These are phyloP conservation scores for Trichoderma atrobrunneum DNA, from an alignment of 2,329 filamentous ascomycete genomes.

Conservation along the genomic window DNA sequence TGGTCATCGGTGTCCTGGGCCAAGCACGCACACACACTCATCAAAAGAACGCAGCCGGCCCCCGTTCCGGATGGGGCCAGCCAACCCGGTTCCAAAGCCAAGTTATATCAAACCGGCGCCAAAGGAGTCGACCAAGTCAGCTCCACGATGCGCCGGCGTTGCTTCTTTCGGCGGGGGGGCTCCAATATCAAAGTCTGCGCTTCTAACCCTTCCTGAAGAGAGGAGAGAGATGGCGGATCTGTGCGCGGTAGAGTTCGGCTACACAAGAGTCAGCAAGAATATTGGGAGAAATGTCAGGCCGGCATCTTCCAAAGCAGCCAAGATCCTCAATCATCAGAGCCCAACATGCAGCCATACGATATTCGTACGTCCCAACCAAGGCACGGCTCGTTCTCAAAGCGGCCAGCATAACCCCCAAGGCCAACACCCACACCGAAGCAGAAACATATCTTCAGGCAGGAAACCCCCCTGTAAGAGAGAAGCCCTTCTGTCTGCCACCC, in stretches of 20 bases:
- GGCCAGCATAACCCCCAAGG: not conserved
- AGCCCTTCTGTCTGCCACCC: not conserved
- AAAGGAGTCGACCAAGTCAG: not conserved
- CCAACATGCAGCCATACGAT: not conserved
- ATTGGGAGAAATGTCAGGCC: not conserved
- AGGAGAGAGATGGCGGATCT: not conserved
- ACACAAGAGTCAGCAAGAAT: not conserved
- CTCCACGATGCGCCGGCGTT: not conserved
- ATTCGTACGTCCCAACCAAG: not conserved
- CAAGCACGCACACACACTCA: not conserved
- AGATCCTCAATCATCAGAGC: not conserved
- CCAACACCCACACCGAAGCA: not conserved
- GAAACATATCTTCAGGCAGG: not conserved
- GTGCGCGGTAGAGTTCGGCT: not conserved
- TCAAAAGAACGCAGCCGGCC: not conserved
- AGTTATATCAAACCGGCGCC: not conserved
- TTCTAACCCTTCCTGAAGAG: not conserved
- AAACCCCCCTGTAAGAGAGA: not conserved
- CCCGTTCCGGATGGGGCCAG: conserved; percentile 7
- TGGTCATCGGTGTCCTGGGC: not conserved
- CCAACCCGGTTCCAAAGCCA: not conserved
- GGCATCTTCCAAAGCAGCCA: not conserved
- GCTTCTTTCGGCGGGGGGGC: not conserved
- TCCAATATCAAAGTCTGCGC: not conserved
- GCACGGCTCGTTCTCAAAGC: not conserved